phyloP scores from a whole-genome alignment of 2,329 filamentous ascomycete genomes.

The Trichoderma semiorbis region DNA sequence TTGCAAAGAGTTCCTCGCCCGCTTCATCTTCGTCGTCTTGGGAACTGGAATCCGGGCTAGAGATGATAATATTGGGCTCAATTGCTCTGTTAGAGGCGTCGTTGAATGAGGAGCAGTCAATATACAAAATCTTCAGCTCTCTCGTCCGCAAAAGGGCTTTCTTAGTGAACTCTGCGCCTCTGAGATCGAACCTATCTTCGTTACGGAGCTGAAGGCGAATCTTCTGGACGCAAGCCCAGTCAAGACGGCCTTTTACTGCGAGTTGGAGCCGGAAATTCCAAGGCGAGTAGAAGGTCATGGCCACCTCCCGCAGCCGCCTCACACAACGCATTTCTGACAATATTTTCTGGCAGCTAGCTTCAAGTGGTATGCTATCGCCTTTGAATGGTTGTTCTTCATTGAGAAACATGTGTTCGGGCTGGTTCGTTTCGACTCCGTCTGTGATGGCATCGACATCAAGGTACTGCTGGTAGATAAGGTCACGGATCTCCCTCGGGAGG shows the following conservation, averaged over 20 bases:
- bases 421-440: background rate
- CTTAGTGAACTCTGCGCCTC: background rate
- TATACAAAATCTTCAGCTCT: background rate
- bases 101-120: background rate
- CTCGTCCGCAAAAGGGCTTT: background rate
- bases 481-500: background rate
- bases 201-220: background rate
- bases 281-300: background rate
- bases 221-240: background rate
- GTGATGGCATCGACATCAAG: background rate
- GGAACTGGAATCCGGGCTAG: background rate
- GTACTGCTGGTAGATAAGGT: background rate
- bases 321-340: background rate
- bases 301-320: background rate
- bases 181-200: background rate
- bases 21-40: background rate
- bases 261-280: background rate
- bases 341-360: background rate
- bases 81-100: background rate
- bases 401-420: background rate
- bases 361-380: background rate
- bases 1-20: background rate
- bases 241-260: background rate
- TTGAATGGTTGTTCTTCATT: background rate
- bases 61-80: background rate